phyloP scores from a whole-genome alignment of 1,139 yeast genomes.

The Diutina neorugosa region DNA sequence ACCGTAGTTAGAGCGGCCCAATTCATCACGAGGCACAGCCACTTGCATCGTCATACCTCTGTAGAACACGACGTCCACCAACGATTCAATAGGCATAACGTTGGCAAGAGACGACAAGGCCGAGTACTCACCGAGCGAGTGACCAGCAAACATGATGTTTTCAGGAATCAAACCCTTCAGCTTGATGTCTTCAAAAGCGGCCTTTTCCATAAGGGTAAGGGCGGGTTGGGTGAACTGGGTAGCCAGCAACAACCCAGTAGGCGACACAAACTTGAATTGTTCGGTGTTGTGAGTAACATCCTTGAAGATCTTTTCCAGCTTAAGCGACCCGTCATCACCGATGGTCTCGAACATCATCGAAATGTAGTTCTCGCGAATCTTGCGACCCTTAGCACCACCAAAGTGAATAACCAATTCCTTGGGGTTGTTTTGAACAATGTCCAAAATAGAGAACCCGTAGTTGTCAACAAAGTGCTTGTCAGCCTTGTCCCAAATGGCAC shows the following conservation, averaged over 20 bases:
- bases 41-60: constrained; percentile 99
- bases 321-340: constrained; percentile 70
- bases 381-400: constrained; percentile 96
- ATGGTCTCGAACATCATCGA: constrained; percentile 97
- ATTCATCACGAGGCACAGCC: constrained; percentile 93
- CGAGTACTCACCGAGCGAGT: constrained; percentile 97
- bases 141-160: constrained; percentile 95
- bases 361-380: constrained; percentile 86
- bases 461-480: constrained; percentile 84
- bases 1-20: constrained; percentile 96
- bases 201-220: constrained; percentile 97
- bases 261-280: constrained; percentile 80
- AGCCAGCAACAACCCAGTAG: constrained; percentile 91
- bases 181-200: constrained; percentile 95
- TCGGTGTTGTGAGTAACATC: constrained; percentile 73
- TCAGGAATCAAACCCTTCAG: constrained; percentile 91
- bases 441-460: constrained; percentile 93
- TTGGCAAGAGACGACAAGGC: constrained; percentile 95
- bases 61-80: constrained; percentile 97
- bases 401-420: constrained; percentile 90
- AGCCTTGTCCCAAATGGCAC: constrained; percentile 96
- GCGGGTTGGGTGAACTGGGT: constrained; percentile 99
- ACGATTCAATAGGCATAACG: constrained; percentile 96
- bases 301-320: constrained; percentile 91
- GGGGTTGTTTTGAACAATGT: constrained; percentile 93